Evolutionary conservation across 2,329 filamentous ascomycete species (phyloP).

Genomic region (Epichloe amarillans): DNA sequence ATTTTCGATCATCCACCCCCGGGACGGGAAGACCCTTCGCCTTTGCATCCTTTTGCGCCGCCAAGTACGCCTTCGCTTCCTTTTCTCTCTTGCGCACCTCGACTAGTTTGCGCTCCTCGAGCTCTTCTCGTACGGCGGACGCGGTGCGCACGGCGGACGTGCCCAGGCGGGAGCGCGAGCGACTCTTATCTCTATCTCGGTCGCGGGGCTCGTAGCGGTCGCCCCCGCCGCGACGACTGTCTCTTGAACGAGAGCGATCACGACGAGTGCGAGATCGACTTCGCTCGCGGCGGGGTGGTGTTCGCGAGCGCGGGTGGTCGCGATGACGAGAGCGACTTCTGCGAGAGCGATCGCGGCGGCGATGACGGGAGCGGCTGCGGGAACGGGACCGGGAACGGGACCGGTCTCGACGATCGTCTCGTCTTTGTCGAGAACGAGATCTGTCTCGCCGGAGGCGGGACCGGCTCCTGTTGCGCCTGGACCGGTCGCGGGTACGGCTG

Average conservation of each 20-base stretch:
- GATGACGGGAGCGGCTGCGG: constrained; percentile 19
- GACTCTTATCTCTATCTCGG: constrained; percentile 22
- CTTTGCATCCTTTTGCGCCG: constrained; percentile 46
- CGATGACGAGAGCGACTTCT: constrained; percentile 22
- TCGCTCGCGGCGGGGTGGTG: constrained; percentile 19
- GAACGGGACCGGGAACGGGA: not conserved
- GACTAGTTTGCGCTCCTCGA: constrained; percentile 45
- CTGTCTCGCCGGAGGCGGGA: constrained; percentile 24
- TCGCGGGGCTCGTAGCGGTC: constrained; percentile 9
- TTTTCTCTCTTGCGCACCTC: constrained; percentile 49
- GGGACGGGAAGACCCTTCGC: constrained; percentile 45
- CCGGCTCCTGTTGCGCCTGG: constrained; percentile 24
- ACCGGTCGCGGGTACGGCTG: constrained; percentile 19
- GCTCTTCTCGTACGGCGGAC: constrained; percentile 30
- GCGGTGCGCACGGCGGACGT: constrained; percentile 24
- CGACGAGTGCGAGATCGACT: constrained; percentile 9
- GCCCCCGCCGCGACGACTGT: constrained; percentile 11
- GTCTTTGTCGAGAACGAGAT: constrained; percentile 25
- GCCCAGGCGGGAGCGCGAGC: constrained; percentile 28
- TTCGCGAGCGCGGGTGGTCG: constrained; percentile 18
- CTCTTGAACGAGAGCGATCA: constrained; percentile 12
- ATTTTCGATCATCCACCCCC: constrained; percentile 40
- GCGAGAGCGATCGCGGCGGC: constrained; percentile 19
- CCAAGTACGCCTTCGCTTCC: constrained; percentile 51
- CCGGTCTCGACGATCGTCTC: constrained; percentile 19